Evolutionary conservation across 352 stramenopile species (phyloP).

Genomic region (Globisporangium echinulatum): DNA sequence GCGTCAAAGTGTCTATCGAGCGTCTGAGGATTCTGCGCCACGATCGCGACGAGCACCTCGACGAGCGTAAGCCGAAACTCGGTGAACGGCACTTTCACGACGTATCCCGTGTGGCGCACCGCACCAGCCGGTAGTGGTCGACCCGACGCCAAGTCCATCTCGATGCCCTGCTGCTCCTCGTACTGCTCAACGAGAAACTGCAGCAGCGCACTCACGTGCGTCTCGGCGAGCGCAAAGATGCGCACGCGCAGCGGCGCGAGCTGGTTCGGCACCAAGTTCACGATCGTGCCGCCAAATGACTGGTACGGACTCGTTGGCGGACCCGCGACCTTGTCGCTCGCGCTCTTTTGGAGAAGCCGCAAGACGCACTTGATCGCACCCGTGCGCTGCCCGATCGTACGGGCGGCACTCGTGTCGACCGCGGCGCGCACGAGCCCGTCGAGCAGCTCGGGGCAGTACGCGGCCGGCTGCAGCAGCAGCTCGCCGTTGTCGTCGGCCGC

Average conservation of each 20-base stretch:
- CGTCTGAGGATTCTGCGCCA: conserved; percentile 67
- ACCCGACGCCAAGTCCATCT: conserved; percentile 53
- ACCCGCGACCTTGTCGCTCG: conserved; percentile 67
- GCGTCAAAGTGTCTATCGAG: conserved; percentile 69
- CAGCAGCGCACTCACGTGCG: conserved; percentile 61
- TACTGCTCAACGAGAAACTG: conserved; percentile 71
- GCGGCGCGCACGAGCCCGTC: conserved; percentile 71
- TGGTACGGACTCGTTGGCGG: conserved; percentile 80
- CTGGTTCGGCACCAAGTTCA: conserved; percentile 83
- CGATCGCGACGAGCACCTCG: conserved; percentile 78
- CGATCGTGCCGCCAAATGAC: conserved; percentile 77
- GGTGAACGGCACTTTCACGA: conserved; percentile 87
- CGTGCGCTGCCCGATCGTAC: conserved; percentile 57
- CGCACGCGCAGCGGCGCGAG: conserved; percentile 54
- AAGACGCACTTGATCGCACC: conserved; percentile 83
- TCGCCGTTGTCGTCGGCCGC: conserved; percentile 86
- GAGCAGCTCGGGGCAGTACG: conserved; percentile 79
- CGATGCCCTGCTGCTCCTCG: conserved; percentile 74
- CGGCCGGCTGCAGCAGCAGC: conserved; percentile 79
- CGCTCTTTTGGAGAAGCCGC: conserved; percentile 67
- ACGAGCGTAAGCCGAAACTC: conserved; percentile 84
- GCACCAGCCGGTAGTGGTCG: conserved; percentile 52
- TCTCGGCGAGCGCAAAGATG: conserved; percentile 66
- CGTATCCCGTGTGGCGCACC: conserved; percentile 82
- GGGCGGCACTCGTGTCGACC: conserved; percentile 26